Percentiles rank a stretch among this genome's conserved stretches.
Evolutionary conservation across 192 early-diverging fungal genomes (phyloP).

Genomic region (Gamsiella multidivaricata): DNA sequence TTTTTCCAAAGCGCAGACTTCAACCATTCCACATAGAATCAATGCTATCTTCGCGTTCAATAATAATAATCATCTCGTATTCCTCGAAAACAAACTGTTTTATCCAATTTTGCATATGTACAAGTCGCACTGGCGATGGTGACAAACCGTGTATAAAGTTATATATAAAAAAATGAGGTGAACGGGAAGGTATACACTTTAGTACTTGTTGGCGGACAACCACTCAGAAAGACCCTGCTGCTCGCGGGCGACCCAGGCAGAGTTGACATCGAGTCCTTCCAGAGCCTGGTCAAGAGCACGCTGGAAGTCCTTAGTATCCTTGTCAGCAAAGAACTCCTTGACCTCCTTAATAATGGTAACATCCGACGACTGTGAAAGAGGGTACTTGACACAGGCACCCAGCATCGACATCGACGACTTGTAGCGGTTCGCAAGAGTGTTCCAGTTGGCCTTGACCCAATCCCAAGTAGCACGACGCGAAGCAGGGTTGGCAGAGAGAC

Average conservation of each 20-base stretch:
- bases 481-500: slow-evolving; percentile 63
- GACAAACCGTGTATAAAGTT: no score
- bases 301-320: slow-evolving; percentile 73
- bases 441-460: slow-evolving; percentile 73
- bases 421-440: slow-evolving; percentile 46
- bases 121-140: no score
- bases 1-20: no score
- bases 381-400: slow-evolving; percentile 52
- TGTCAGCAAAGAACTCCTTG: slow-evolving; percentile 72
- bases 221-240: slow-evolving; percentile 67
- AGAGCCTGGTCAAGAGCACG: slow-evolving; percentile 79
- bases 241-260: slow-evolving; percentile 65
- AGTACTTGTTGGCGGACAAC: slow-evolving; percentile 51
- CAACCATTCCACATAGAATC: no score
- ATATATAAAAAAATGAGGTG: no score
- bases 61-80: no score
- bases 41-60: no score
- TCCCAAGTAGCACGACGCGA: slow-evolving; percentile 73
- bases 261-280: slow-evolving; percentile 73
- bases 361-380: slow-evolving; percentile 55
- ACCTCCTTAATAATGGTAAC: slow-evolving; percentile 71
- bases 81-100: no score
- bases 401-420: slow-evolving; percentile 51
- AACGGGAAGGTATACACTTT: no score
- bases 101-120: no score